Base-by-base conservation (phyloP, 2,329 filamentous ascomycete species). In the Penicillium vulpinum region DNA sequence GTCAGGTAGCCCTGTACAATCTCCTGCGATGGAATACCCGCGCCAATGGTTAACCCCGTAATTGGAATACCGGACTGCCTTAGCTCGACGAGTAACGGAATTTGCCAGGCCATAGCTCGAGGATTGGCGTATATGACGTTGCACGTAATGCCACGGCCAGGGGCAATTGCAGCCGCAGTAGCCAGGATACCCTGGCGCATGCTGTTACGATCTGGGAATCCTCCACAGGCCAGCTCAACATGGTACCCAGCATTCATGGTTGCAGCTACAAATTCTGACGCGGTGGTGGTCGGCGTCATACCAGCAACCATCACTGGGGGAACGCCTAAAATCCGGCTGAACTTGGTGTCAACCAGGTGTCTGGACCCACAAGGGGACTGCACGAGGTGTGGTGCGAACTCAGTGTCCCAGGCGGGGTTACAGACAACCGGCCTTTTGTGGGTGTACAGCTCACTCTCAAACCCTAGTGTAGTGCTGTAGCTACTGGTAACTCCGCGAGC, bases 121-220 rank as follows among this genome's bases (percentile, higher is more conserved):
- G 50, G 50, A 7, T 53, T 53, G 28, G 50, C 50, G 21, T 53
- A 53, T 21, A 53, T 53, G 40, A 53, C 50, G 29, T 53, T 53
- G 40, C 50, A 53, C n/a, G 40, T 24, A 13, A 53, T 36, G 15
- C 41, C 50, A 29, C 50, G 50, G 11, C 50, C 50, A 13, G 50
- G 40, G 40, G 41, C 18, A 7, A 44, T 29, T 21, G 33, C 40
- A n/a, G 40, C 40, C 5, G 35, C 50, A 9, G 43, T 43, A 21
- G 26, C 40, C 21, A 41, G 40, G 28, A 52, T 52, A 36, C 39
- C 50, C 6, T 29, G 29, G 21, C 26, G 29, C 29, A 53, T 38
- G 29, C 50, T 53, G 33, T 33, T 40, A 28, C 28, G 29, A 29
- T 53, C 50, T n/a, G 21, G 40, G 21, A 53, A 45, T 33, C 50